Base-by-base conservation (phyloP, 441 rosid species). In the Viola pubescens region DNA sequence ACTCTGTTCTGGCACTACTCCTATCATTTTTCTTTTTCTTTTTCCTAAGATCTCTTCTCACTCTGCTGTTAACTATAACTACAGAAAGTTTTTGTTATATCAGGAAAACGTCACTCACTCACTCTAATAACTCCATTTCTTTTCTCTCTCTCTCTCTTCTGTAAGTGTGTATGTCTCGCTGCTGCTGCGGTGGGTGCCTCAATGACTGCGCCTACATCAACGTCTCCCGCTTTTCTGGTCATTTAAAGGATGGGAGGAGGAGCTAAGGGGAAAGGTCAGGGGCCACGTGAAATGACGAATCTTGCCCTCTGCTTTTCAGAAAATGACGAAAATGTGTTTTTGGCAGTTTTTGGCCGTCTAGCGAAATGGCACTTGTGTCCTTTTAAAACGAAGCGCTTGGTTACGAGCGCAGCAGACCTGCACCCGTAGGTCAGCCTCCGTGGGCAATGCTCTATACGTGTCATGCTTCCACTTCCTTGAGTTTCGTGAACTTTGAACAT, bases 201-300 rank as follows among this genome's bases (percentile, higher is more conserved):
- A 26, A 49, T 4, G 55, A 61, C 66, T 63, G 70, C 69, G 68
- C 70, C 75, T 74, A 47, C 68, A 56, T 41, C 66, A 54, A 66
- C 71, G 65, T 52, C 85, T 82, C 87, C 87, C 90, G 90, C 90
- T 82, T 78, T 82, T 70, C 78, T 63, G 81, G 77, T 63, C 70
- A 61, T 84, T 84, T 67, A 73, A 82, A 70, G 70, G 68, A 52
- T 12, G 55, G 59, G 53, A 9, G 9, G 48, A 9, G 49, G 57
- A 38, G 49, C 0, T 45, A 16, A 43, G 46, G 49, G 12, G n/a
- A 12, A 12, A 5, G 49, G 13, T 46, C n/a, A 46, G 49, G 51
- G 65, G 13, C 9, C 41, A 34, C 57, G 3, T 4, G 34, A 59
- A 74, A 48, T 59, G 71, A 77, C 81, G 26, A 9, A 16, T 1